Base-by-base conservation (phyloP, 495 filamentous ascomycete species). In the Choiromyces venosus region DNA sequence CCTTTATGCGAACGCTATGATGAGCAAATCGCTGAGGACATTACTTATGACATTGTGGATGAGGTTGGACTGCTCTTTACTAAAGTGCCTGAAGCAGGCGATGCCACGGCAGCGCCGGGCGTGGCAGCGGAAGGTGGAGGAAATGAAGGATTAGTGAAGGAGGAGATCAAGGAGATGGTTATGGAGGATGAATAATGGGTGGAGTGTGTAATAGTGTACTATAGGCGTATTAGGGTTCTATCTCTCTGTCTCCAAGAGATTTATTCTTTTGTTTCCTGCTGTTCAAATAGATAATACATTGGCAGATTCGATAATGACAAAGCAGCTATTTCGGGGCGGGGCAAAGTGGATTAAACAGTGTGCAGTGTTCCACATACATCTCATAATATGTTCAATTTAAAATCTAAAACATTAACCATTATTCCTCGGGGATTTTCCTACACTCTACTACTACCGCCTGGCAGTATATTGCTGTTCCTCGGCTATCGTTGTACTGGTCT, bases 1-100 rank as follows among this genome's bases (percentile, higher is more conserved):
- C 84, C 91, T 1, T 85, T 97, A 35, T 86, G 88, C 8, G 93
- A 96, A 71, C 87, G 95, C 16, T 98, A 93, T 82, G 87, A 92
- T 78, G 95, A 98, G 82, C 94, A 97, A 84, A 94, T 98, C 75
- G 94, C 91, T 4, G 96, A 99, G 83, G 96, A 98, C 80, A 87
- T 97, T 10, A 85, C 94, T 46, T 97, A 93, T 78, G 94, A 97
- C 82, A 86, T 98, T 44, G 86, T 97, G 21, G 96, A 99, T 81
- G 94, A 97, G 82, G 90, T 94, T 65, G 92, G 94, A 79, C 90
- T 92, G 80, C 89, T 90, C 84, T 85, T 88, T 81, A 87, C 90
- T 74, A 90, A 71, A 18, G 91, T 84, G 86, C 87, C 69, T 84
- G 72, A n/a, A 33, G 81, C 82, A 75, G 46, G 81, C 7, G 79